Evolutionary conservation across 352 stramenopile species (phyloP).

Genomic region (Globisporangium uncinulatum): DNA sequence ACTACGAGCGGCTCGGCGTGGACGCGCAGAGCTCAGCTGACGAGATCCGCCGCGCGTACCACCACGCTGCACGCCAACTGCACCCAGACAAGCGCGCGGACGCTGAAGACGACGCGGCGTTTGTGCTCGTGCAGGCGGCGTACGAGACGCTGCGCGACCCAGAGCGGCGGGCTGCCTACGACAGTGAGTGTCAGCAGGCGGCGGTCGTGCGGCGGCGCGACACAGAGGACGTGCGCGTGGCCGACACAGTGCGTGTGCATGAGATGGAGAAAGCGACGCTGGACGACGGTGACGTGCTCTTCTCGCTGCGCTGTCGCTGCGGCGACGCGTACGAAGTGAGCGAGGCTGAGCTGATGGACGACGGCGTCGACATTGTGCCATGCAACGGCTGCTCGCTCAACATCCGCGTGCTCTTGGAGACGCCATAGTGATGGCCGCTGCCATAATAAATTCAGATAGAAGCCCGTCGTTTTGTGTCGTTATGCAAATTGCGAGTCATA

Average conservation of each 20-base stretch:
- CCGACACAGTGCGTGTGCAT: constrained; percentile 41
- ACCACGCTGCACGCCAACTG: constrained; percentile 42
- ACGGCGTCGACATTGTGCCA: constrained; percentile 61
- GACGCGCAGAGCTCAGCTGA: constrained; percentile 34
- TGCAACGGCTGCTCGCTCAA: constrained; percentile 80
- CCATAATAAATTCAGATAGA: background rate
- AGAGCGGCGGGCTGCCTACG: constrained; percentile 41
- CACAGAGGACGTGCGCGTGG: constrained; percentile 49
- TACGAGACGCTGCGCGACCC: constrained; percentile 61
- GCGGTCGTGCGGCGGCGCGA: constrained; percentile 28
- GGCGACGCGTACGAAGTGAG: constrained; percentile 70
- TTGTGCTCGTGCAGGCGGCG: constrained; percentile 53
- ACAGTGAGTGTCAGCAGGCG: constrained; percentile 37
- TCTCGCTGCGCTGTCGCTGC: constrained; percentile 60
- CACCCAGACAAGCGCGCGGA: constrained; percentile 59
- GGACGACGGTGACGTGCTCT: constrained; percentile 45
- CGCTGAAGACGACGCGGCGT: constrained; percentile 19
- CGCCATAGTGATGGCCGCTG: constrained; percentile 13
- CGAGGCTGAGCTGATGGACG: constrained; percentile 41
- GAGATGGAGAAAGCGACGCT: constrained; percentile 34
- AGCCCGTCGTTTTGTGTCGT: background rate
- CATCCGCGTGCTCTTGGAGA: constrained; percentile 50
- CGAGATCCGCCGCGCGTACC: constrained; percentile 67
- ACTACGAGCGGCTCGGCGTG: constrained; percentile 60
- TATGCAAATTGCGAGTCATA: background rate